Conservation (phyloP, 179 eudicot genomes). For the Spergularia azorica region DNA sequence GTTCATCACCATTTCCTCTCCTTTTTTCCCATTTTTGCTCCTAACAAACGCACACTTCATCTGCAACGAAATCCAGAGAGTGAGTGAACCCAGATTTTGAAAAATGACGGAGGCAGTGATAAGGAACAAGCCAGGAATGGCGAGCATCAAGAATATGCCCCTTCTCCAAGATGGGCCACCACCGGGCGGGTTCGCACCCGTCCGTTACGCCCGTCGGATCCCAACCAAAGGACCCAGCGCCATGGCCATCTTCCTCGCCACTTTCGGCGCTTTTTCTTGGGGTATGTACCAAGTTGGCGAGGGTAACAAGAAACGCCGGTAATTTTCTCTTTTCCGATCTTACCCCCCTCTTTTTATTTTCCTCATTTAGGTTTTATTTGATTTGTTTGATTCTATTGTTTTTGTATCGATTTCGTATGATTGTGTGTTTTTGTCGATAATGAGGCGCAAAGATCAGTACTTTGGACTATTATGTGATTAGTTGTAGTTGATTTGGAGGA, state of each 20-base stretch:
- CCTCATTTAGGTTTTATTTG: not conserved
- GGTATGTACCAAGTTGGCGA: conserved; percentile 97
- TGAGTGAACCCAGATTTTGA: too few species aligned
- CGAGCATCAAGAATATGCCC: conserved; percentile 94
- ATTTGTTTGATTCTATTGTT: too few species aligned
- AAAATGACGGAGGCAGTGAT: conserved; percentile 84
- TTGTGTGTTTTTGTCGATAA: too few species aligned
- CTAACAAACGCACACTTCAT: too few species aligned
- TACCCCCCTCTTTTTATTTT: not conserved
- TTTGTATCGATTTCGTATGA: not conserved
- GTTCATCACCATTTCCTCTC: too few species aligned
- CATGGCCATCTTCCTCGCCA: conserved; percentile 72
- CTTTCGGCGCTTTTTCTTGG: conserved; percentile 86
- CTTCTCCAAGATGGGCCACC: conserved; percentile 91
- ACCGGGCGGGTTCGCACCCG: conserved; percentile 92
- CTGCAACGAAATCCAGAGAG: too few species aligned
- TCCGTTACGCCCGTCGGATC: conserved; percentile 85
- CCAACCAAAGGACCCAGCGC: conserved; percentile 87
- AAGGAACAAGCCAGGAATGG: conserved; percentile 88
- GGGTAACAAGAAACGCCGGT: conserved; percentile 97
- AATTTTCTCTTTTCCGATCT: not conserved
- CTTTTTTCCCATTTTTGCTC: too few species aligned
- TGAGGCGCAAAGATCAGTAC: too few species aligned
- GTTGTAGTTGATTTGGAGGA: too few species aligned
- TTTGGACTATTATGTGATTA: not conserved